A percentile compares a stretch with the other conserved stretches of the same genome.
Conservation (phyloP, 768 basidiomycete species). For the Rhizopogon salebrosus region DNA sequence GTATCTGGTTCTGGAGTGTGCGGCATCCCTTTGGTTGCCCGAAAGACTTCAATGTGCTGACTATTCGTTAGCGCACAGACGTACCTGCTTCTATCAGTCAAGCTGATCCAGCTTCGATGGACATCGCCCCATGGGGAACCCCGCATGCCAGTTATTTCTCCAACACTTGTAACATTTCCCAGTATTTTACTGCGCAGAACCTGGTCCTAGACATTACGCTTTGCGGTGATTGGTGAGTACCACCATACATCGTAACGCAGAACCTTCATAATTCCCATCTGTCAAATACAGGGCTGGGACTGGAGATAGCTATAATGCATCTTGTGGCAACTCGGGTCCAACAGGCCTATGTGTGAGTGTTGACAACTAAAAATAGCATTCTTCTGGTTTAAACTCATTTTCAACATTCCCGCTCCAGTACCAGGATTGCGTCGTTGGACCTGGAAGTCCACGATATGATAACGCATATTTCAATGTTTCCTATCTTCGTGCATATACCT, state of each 20-base stretch:
- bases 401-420: constrained; percentile 28
- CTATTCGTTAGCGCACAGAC: constrained; percentile 25
- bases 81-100: constrained; percentile 32
- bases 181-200: constrained; percentile 44
- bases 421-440: constrained; percentile 49
- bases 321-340: constrained; percentile 35
- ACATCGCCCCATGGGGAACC: constrained; percentile 38
- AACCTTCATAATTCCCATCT: not conserved
- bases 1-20: constrained; percentile 49
- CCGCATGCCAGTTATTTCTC: constrained; percentile 41
- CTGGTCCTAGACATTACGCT: constrained; percentile 52
- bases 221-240: constrained; percentile 42
- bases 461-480: constrained; percentile 64
- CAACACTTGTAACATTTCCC: constrained; percentile 36
- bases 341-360: constrained; percentile 38
- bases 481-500: constrained; percentile 58
- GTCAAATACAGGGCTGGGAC: constrained; percentile 42
- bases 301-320: constrained; percentile 33
- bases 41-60: constrained; percentile 9
- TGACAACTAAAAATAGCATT: not conserved
- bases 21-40: constrained; percentile 10
- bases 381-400: not conserved
- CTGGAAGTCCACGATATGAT: constrained; percentile 51
- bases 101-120: constrained; percentile 29
- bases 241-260: not conserved